Conservation (phyloP, 1,284 basidiomycete species). For the Ceratobasidium sp. region DNA sequence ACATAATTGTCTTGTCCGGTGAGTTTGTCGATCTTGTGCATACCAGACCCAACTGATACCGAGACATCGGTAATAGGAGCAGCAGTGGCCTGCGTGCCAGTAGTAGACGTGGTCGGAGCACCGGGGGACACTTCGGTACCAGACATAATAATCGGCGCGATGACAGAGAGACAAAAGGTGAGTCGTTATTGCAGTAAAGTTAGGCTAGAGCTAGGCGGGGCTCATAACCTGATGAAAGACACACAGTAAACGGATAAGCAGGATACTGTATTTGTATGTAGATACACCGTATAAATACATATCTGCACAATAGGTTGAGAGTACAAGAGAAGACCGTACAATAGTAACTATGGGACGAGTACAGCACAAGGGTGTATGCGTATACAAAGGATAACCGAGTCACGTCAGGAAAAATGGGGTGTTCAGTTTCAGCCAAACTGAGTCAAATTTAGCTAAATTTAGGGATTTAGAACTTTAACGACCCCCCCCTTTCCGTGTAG, state of each 20-base stretch:
- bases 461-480: too few species aligned
- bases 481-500: too few species aligned
- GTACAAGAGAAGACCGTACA: slow-evolving; percentile 8
- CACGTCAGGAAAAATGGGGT: too few species aligned
- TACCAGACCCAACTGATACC: slow-evolving; percentile 19
- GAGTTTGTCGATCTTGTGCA: slow-evolving; percentile 31
- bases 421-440: too few species aligned
- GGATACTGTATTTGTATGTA: neutral
- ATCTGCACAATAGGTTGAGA: slow-evolving; percentile 1
- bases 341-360: slow-evolving; percentile 7
- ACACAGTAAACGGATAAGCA: neutral
- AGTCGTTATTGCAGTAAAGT: slow-evolving; percentile 13
- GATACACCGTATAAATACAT: neutral
- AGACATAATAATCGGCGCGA: slow-evolving; percentile 20
- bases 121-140: neutral
- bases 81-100: too few species aligned
- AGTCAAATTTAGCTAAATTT: too few species aligned
- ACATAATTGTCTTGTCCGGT: slow-evolving; percentile 35
- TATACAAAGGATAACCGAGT: too few species aligned
- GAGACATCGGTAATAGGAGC: neutral
- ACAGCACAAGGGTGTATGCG: neutral
- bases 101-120: neutral
- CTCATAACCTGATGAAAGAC: slow-evolving; percentile 33
- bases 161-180: slow-evolving; percentile 5
- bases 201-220: slow-evolving; percentile 8